Evolutionary conservation across 2,329 filamentous ascomycete species (phyloP), one percentile per base, ranked within the genome.

Genomic region (Lizonia empirigonia): DNA sequence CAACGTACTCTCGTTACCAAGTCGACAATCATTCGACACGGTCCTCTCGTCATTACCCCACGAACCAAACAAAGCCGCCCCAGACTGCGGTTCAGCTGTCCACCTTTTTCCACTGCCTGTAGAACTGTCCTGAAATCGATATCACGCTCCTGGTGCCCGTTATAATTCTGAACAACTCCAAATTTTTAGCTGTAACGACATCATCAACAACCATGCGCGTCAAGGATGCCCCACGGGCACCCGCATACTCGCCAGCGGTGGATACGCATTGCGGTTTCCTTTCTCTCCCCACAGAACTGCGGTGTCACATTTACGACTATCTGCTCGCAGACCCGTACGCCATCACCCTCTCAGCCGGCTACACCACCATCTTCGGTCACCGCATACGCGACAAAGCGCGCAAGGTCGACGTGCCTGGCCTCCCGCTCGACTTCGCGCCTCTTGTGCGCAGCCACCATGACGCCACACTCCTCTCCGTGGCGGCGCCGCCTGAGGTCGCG

Each of bases 251-350:
- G 26, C 24, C 33, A 22, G 22, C 33, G 36, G 32, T 32, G 27
- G 38, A 42, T 26, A 42, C 32, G 22, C 32, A 52, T 36, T 57
- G 60, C 29, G 58, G 52, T 29, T 58, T 65, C 32, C 53, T 64
- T 16, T 55, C 56, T 6, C 39, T 77, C 12, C 74, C 75, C 4
- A 63, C 69, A 16, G 75, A 77, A 60, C 56, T 78, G 19, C 69
- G 75, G 35, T 74, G 76, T 29, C 62, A 70, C 13, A 76, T 78
- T 40, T 77, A 77, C 63, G 66, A 70, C 26, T 71, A 71, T 49
- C 69, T 73, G 15, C 64, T 76, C 19, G 61, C 68, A 48, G 71
- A 74, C 45, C 55, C 62, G 24, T 62, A 69, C 22, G 55, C 58
- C 13, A 67, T 77, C 24, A 77, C 75, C 13, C 69, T 78, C n/a